phyloP scores from a whole-genome alignment of 805 yeast species.

The Starmera dryadoides region DNA sequence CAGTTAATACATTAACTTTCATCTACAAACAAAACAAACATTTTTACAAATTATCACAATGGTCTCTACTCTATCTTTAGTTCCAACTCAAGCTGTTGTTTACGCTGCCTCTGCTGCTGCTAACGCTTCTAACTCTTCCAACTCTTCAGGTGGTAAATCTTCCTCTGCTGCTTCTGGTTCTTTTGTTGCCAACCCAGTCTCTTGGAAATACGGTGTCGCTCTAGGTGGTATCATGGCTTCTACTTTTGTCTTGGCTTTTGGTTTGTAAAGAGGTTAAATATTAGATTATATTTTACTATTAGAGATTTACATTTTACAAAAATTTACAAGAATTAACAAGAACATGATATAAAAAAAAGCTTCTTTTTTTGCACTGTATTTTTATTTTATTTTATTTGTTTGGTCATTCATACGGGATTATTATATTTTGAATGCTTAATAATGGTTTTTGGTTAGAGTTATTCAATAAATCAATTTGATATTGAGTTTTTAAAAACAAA shows the following conservation, averaged over 20 bases:
- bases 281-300: background rate
- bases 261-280: slow-evolving; percentile 14
- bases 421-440: no score
- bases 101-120: slow-evolving; percentile 14
- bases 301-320: background rate
- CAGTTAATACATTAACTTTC: background rate
- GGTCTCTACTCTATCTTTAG: slow-evolving; percentile 16
- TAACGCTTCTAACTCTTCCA: slow-evolving; percentile 9
- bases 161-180: slow-evolving; percentile 19
- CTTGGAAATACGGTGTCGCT: slow-evolving; percentile 33
- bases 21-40: background rate
- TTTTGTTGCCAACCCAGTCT: slow-evolving; percentile 24
- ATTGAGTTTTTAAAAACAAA: no score
- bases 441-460: background rate
- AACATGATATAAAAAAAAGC: background rate
- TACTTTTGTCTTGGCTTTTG: slow-evolving; percentile 27
- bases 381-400: background rate
- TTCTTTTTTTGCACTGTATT: no score
- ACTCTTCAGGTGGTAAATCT: background rate
- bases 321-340: background rate
- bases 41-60: slow-evolving; percentile 3
- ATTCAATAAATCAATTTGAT: no score
- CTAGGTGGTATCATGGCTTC: slow-evolving; percentile 31
- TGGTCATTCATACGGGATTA: background rate
- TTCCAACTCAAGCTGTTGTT: slow-evolving; percentile 21